Conservation (phyloP, 2,329 filamentous ascomycete genomes). For the Pseudopyrenochaeta lycopersici region DNA sequence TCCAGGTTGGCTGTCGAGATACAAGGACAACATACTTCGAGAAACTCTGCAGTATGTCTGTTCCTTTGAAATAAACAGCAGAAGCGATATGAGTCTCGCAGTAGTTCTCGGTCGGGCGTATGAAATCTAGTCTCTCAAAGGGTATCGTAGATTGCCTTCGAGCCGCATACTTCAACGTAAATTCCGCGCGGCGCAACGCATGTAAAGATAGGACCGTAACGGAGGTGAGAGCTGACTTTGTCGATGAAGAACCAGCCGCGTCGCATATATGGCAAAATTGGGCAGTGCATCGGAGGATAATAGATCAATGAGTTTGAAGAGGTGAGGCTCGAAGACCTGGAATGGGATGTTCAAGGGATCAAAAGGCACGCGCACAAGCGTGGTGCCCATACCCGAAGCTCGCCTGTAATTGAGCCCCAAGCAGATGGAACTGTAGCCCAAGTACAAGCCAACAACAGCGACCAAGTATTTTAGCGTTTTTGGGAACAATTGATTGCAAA, state of each 20-base stretch:
- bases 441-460: not conserved
- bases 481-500: no score
- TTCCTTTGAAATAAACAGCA: not conserved
- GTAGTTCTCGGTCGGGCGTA: conserved; percentile 19
- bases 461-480: not conserved
- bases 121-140: conserved; percentile 20
- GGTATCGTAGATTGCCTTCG: conserved; percentile 20
- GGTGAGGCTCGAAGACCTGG: conserved; percentile 19
- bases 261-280: conserved; percentile 13
- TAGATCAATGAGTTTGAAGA: conserved; percentile 12
- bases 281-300: conserved; percentile 6
- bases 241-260: conserved; percentile 28
- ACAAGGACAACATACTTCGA: conserved; percentile 21
- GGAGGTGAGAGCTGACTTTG: conserved; percentile 19
- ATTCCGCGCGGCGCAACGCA: conserved; percentile 3
- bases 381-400: not conserved
- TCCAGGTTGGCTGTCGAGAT: conserved; percentile 21
- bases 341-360: conserved; percentile 18
- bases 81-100: conserved; percentile 7
- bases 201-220: conserved; percentile 20
- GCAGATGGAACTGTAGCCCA: conserved; percentile 2
- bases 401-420: conserved; percentile 8
- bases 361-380: conserved; percentile 16
- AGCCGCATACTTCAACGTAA: conserved; percentile 17
- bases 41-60: conserved; percentile 16